These are phyloP conservation scores for Cystobasidium onofrii DNA, from an alignment of 768 basidiomycete genomes.

Conservation along the genomic window DNA sequence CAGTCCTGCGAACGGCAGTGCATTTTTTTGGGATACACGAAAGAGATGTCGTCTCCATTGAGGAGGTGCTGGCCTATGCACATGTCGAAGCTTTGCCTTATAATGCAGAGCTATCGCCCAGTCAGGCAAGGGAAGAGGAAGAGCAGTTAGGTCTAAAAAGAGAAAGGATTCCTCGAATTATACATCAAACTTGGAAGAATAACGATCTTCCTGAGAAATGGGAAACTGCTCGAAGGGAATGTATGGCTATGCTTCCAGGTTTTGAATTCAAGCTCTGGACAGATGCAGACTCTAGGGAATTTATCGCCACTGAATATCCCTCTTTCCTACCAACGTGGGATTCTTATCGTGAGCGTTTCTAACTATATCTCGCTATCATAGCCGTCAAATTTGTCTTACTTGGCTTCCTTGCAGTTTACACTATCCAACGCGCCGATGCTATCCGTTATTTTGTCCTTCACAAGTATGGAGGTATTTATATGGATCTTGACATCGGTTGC, in stretches of 20 bases:
- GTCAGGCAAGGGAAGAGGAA: constrained; percentile 9
- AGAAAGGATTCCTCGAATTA: constrained; percentile 78
- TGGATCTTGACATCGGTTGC: constrained; percentile 95
- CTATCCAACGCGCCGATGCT: constrained; percentile 66
- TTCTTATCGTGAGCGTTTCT: constrained; percentile 53
- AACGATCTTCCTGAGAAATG: constrained; percentile 73
- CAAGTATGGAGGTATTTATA: constrained; percentile 85
- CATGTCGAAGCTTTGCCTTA: constrained; percentile 9
- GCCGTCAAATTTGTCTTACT: neutral
- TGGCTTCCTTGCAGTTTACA: constrained; percentile 31
- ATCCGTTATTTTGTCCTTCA: constrained; percentile 97
- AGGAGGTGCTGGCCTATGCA: constrained; percentile 33
- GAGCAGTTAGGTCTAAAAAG: constrained; percentile 45
- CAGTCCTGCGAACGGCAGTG: constrained; percentile 83
- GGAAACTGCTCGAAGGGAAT: constrained; percentile 69
- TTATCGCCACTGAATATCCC: constrained; percentile 76
- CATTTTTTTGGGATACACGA: constrained; percentile 48
- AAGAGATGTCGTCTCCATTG: constrained; percentile 37
- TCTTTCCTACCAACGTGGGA: constrained; percentile 93
- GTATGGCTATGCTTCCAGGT: constrained; percentile 86
- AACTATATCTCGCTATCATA: neutral
- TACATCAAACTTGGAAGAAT: constrained; percentile 98
- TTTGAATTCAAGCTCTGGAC: constrained; percentile 98
- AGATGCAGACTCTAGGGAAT: constrained; percentile 76
- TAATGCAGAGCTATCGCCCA: neutral